These are phyloP conservation scores for Ganoderma sp. DNA, from an alignment of 1,284 basidiomycete genomes.

Conservation along the genomic window DNA sequence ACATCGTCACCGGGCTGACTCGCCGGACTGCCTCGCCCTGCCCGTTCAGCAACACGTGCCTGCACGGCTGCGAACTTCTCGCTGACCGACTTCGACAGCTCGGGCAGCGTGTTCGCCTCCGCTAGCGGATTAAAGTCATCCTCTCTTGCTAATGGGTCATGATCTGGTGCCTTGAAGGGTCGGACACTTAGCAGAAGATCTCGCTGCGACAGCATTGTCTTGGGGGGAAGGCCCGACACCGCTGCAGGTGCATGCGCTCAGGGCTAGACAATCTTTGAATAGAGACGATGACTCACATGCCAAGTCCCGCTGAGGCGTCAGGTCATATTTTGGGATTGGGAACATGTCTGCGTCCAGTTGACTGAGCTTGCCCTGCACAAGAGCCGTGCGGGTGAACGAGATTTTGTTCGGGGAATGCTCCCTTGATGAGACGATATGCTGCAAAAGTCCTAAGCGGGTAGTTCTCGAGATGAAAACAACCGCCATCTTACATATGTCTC, in stretches of 20 bases:
- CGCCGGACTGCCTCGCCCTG: constrained; percentile 19
- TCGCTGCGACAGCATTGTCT: constrained; percentile 48
- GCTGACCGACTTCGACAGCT: constrained; percentile 44
- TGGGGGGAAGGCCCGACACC: constrained; percentile 55
- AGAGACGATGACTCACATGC: constrained; percentile 42
- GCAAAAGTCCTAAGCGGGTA: constrained; percentile 13
- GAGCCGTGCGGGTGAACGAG: constrained; percentile 78
- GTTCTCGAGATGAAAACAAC: background rate
- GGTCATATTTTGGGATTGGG: constrained; percentile 64
- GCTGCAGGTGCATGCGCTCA: constrained; percentile 39
- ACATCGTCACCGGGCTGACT: constrained; percentile 66
- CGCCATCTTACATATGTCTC: constrained; percentile 36
- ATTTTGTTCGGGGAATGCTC: constrained; percentile 68
- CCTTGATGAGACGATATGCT: constrained; percentile 46
- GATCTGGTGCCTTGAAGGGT: constrained; percentile 50
- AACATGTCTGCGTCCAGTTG: constrained; percentile 80
- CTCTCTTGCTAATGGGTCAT: constrained; percentile 39
- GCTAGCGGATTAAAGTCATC: constrained; percentile 56
- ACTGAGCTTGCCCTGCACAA: constrained; percentile 74
- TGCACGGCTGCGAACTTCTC: constrained; percentile 31
- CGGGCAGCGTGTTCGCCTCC: constrained; percentile 38
- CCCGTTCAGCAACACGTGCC: constrained; percentile 15
- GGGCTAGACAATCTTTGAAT: background rate
- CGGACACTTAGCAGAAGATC: constrained; percentile 52
- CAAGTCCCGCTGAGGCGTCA: constrained; percentile 47